A percentile compares a stretch with the other conserved stretches of the same genome.
phyloP scores from a whole-genome alignment of 441 rosid genomes.

The Rhodomyrtus psidioides region DNA sequence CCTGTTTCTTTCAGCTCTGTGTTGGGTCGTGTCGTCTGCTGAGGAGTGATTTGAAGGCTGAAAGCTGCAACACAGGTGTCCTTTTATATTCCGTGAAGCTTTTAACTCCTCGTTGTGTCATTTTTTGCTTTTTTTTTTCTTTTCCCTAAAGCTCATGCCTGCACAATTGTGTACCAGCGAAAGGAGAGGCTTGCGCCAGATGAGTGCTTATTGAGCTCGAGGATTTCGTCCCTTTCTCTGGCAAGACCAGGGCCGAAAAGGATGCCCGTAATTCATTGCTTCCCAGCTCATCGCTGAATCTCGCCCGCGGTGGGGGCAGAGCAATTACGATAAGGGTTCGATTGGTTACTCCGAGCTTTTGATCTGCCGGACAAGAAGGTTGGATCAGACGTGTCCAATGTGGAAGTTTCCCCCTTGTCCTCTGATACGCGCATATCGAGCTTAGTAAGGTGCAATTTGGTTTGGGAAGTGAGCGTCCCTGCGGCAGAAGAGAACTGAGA shows the following conservation, averaged over 20 bases:
- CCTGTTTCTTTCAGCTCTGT: constrained; percentile 19
- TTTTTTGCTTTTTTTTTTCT: not conserved
- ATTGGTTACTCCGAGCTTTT: not conserved
- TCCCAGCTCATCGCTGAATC: constrained; percentile 12
- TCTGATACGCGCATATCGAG: not conserved
- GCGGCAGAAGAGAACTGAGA: not conserved
- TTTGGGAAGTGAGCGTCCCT: not conserved
- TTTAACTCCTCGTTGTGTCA: constrained; percentile 2
- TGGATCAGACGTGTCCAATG: constrained; percentile 25
- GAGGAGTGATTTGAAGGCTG: constrained; percentile 23
- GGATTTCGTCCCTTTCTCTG: constrained; percentile 10
- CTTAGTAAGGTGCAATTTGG: not conserved
- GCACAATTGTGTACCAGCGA: not conserved
- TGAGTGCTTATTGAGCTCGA: not conserved
- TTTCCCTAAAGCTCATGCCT: not conserved
- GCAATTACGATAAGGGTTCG: constrained; percentile 32
- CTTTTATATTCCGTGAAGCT: not conserved
- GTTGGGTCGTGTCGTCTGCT: constrained; percentile 12
- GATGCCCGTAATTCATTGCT: constrained; percentile 14
- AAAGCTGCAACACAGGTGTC: constrained; percentile 1
- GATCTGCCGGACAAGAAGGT: constrained; percentile 20
- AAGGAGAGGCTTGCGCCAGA: not conserved
- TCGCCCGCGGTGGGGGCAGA: constrained; percentile 40
- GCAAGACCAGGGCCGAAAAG: constrained; percentile 10
- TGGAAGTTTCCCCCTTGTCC: not conserved